These are phyloP conservation scores for Globisporangium takayamanum DNA, from an alignment of 352 stramenopile genomes.

Conservation along the genomic window DNA sequence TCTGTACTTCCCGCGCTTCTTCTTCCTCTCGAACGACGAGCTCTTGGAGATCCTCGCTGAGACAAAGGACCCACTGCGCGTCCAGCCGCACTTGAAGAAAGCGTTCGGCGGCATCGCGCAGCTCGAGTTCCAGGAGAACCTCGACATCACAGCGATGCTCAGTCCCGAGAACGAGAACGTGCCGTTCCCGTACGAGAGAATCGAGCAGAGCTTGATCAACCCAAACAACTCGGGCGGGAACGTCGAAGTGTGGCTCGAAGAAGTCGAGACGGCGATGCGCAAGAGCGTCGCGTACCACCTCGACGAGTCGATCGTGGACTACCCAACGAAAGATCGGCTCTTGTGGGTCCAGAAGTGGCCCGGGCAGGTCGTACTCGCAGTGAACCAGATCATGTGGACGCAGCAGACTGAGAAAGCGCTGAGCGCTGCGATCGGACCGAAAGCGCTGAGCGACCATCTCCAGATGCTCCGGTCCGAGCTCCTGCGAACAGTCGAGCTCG, in stretches of 20 bases:
- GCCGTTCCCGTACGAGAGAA: constrained; percentile 83
- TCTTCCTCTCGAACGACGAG: constrained; percentile 92
- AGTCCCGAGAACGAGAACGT: constrained; percentile 86
- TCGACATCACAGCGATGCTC: constrained; percentile 91
- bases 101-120: constrained; percentile 90
- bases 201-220: constrained; percentile 89
- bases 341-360: constrained; percentile 92
- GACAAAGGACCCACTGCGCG: constrained; percentile 90
- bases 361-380: constrained; percentile 88
- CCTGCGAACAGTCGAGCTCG: constrained; percentile 87
- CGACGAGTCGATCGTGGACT: constrained; percentile 83
- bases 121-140: constrained; percentile 89
- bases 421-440: constrained; percentile 22
- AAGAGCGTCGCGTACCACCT: constrained; percentile 77
- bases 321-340: constrained; percentile 80
- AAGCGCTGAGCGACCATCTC: constrained; percentile 57
- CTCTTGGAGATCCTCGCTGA: constrained; percentile 90
- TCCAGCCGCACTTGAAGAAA: constrained; percentile 94
- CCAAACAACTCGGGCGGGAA: constrained; percentile 92
- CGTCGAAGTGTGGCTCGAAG: constrained; percentile 87
- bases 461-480: constrained; percentile 68
- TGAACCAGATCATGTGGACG: constrained; percentile 92
- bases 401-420: constrained; percentile 74
- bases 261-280: constrained; percentile 84
- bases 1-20: constrained; percentile 89